Evolutionary conservation across 1,139 yeast genomes (phyloP).

Genomic region (Scheffersomyces titani): DNA sequence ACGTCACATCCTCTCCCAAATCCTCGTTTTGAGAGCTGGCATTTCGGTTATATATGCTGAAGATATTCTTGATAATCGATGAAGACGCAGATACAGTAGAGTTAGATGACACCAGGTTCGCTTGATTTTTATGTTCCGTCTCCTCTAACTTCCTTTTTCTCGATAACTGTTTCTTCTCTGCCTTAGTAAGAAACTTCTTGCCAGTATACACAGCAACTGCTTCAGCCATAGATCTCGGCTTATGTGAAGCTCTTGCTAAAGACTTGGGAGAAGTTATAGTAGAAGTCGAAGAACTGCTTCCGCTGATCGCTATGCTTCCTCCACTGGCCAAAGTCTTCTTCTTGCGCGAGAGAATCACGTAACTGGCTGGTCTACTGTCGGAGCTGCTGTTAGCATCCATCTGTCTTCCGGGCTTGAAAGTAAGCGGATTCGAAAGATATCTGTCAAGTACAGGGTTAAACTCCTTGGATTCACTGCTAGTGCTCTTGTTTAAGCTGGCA

Average conservation of each 20-base stretch:
- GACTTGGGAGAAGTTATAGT: slow-evolving; percentile 5
- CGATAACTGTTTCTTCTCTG: slow-evolving; percentile 31
- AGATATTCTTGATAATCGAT: neutral
- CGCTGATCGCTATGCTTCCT: slow-evolving; percentile 1
- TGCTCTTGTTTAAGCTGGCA: neutral
- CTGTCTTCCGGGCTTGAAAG: slow-evolving; percentile 55
- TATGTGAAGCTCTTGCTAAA: slow-evolving; percentile 11
- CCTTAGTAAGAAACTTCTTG: slow-evolving; percentile 45
- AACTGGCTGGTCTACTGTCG: slow-evolving; percentile 34
- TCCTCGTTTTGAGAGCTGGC: slow-evolving; percentile 6
- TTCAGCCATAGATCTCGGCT: slow-evolving; percentile 59
- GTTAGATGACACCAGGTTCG: neutral
- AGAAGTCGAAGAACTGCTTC: slow-evolving; percentile 1
- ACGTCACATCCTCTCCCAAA: slow-evolving; percentile 18
- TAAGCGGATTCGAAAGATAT: slow-evolving; percentile 58
- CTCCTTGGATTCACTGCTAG: neutral
- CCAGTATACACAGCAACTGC: slow-evolving; percentile 64
- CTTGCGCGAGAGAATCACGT: slow-evolving; percentile 36
- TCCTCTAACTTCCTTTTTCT: slow-evolving; percentile 13
- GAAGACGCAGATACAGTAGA: neutral
- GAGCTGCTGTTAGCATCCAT: slow-evolving; percentile 29
- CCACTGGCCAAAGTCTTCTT: slow-evolving; percentile 12
- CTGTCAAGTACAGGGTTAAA: slow-evolving; percentile 54
- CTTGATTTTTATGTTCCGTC: neutral
- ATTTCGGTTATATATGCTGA: neutral